These are phyloP conservation scores for Quercus aquifolioides DNA, from an alignment of 306 rosid genomes.

Conservation along the genomic window DNA sequence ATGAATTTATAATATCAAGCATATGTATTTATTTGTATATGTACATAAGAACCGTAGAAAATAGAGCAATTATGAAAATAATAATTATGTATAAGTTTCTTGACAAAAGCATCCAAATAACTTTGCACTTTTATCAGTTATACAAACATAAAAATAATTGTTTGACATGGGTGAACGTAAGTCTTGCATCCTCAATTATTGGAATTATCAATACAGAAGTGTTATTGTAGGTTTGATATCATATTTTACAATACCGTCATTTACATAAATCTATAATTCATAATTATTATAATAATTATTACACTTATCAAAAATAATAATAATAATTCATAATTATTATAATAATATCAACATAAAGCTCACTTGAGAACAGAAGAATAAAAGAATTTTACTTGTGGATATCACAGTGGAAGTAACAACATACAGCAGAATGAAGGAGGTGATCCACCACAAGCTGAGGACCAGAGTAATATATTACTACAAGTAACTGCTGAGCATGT, in stretches of 20 bases:
- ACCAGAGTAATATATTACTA: conserved; percentile 81
- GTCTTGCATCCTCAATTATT: not conserved
- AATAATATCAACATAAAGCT: not conserved
- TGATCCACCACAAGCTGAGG: conserved; percentile 74
- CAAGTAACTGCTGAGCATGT: conserved; percentile 66
- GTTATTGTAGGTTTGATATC: not conserved
- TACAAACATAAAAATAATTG: not conserved
- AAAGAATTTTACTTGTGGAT: conserved; percentile 1
- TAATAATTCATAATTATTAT: too few relatives aligned
- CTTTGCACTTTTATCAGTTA: not conserved
- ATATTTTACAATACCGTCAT: too few relatives aligned
- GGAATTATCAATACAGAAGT: not conserved
- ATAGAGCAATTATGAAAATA: not conserved
- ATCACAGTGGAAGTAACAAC: conserved; percentile 27
- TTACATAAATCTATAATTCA: too few relatives aligned
- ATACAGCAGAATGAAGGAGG: conserved; percentile 80
- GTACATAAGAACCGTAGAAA: not conserved
- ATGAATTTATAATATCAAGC: not conserved
- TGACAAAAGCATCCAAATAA: not conserved
- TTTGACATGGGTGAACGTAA: not conserved
- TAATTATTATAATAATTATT: not conserved
- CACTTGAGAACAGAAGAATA: not conserved
- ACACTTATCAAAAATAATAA: too few relatives aligned
- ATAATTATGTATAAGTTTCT: not conserved
- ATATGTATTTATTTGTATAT: not conserved